Evolutionary conservation across 768 basidiomycete species (phyloP), one percentile per base, ranked within the genome.

Genomic region (Suillus discolor): DNA sequence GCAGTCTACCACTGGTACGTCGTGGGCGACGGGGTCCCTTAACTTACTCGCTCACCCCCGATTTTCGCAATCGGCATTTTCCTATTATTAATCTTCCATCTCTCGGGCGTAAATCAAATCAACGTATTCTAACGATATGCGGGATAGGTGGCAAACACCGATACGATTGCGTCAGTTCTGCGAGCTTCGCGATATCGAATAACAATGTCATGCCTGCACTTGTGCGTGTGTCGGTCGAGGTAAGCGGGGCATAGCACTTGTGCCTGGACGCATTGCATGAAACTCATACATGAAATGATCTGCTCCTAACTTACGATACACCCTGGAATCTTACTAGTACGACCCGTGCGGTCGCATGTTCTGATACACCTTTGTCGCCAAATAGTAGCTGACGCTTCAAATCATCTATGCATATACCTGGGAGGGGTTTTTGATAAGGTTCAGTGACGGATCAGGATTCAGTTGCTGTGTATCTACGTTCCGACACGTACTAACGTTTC

Each of bases 81-180:
- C 59, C 59, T 38, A 9, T 31, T 18, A 60, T 42, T 20, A 60
- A 55, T 55, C 54, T 28, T 28, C 59, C 18, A 42, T 25, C 41
- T 20, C 18, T 9, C 18, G 25, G 41, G 59, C 39, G 59, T 28
- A 42, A 20, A 60, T 60, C 59, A 60, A 60, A 60, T 42, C 5
- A 28, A 60, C 59, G 7, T 41, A 25, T 42, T 31, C 59, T 60
- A 44, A 60, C 59, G 59, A 42, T 28, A 60, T 42, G 25, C 41
- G 59, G 31, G 39, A 28, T 20, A 25, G 39, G 18, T 28, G 42
- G 59, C 39, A 28, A 60, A 60, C 25, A 18, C 25, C 18, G 41
- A 42, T 60, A 44, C 18, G 25, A 60, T 60, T 2, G 41, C 1
- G 39, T 41, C 25, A 59, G 31, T 20, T 25, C 23, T 25, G 59